These are phyloP conservation scores for Leccinum incarnatum DNA, from an alignment of 768 basidiomycete species.

Conservation along the genomic window DNA sequence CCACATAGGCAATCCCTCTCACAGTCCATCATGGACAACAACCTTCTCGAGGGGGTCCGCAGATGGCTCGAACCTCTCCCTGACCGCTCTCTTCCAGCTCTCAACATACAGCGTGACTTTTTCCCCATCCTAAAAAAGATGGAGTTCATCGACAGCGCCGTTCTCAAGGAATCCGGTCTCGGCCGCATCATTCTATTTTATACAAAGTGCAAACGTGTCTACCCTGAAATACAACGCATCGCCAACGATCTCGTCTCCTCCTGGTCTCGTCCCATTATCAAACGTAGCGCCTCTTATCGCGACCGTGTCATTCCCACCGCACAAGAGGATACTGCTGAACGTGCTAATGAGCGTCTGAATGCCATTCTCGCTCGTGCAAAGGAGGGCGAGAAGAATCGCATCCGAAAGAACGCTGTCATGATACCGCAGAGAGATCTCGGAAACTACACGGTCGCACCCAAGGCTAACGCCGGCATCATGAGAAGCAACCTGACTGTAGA, in stretches of 20 bases:
- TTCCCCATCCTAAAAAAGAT: slow-evolving; percentile 83
- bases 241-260: slow-evolving; percentile 80
- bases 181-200: slow-evolving; percentile 93
- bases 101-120: slow-evolving; percentile 93
- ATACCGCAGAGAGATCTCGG: slow-evolving; percentile 77
- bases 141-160: slow-evolving; percentile 86
- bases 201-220: slow-evolving; percentile 90
- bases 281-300: slow-evolving; percentile 79
- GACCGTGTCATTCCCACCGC: slow-evolving; percentile 67
- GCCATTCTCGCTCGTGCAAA: slow-evolving; percentile 67
- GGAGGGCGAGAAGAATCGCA: slow-evolving; percentile 64
- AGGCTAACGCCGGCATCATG: slow-evolving; percentile 48
- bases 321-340: slow-evolving; percentile 37
- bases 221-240: slow-evolving; percentile 72
- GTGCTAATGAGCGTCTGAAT: slow-evolving; percentile 55
- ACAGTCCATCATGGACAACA: slow-evolving; percentile 94
- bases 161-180: slow-evolving; percentile 87
- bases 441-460: slow-evolving; percentile 79
- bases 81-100: slow-evolving; percentile 87
- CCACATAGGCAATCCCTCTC: slow-evolving; percentile 72
- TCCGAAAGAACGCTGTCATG: slow-evolving; percentile 76
- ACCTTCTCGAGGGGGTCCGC: slow-evolving; percentile 84
- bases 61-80: slow-evolving; percentile 94
- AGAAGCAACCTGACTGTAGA: slow-evolving; percentile 62
- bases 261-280: slow-evolving; percentile 92